These are phyloP conservation scores for Gymnopus androsaceus DNA, from an alignment of 1,284 basidiomycete species.

Conservation along the genomic window DNA sequence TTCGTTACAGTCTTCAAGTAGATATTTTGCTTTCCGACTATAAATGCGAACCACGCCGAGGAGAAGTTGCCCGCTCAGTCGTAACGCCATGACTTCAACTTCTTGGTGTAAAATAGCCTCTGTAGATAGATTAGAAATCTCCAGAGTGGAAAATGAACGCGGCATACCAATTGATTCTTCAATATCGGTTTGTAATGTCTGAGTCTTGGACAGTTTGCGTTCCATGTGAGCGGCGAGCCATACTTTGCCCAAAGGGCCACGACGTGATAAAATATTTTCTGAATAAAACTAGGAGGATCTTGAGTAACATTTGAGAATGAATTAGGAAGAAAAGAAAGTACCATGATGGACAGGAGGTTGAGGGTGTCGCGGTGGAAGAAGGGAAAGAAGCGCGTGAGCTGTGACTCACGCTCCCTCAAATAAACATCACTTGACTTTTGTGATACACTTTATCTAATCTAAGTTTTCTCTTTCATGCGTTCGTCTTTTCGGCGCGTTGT, in stretches of 20 bases:
- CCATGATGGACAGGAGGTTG: slow-evolving; percentile 33
- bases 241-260: slow-evolving; percentile 93
- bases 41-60: slow-evolving; percentile 97
- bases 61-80: slow-evolving; percentile 92
- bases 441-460: neutral
- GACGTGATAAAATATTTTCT: slow-evolving; percentile 89
- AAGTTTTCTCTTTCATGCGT: slow-evolving; percentile 1
- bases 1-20: slow-evolving; percentile 97
- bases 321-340: slow-evolving; percentile 18
- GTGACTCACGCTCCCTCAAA: neutral
- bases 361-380: slow-evolving; percentile 9
- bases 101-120: slow-evolving; percentile 91
- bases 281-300: slow-evolving; percentile 73
- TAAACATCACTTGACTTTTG: slow-evolving; percentile 1
- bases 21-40: slow-evolving; percentile 95
- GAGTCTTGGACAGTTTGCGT: slow-evolving; percentile 94
- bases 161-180: slow-evolving; percentile 82
- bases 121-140: slow-evolving; percentile 30
- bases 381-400: slow-evolving; percentile 4
- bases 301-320: slow-evolving; percentile 14
- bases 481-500: slow-evolving; percentile 5
- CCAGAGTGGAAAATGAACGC: neutral
- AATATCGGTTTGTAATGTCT: slow-evolving; percentile 93
- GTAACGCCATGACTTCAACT: slow-evolving; percentile 87
- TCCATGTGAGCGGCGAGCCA: slow-evolving; percentile 99